Conservation (phyloP, 805 yeast genomes). For the Cephaloascus fragrans region DNA sequence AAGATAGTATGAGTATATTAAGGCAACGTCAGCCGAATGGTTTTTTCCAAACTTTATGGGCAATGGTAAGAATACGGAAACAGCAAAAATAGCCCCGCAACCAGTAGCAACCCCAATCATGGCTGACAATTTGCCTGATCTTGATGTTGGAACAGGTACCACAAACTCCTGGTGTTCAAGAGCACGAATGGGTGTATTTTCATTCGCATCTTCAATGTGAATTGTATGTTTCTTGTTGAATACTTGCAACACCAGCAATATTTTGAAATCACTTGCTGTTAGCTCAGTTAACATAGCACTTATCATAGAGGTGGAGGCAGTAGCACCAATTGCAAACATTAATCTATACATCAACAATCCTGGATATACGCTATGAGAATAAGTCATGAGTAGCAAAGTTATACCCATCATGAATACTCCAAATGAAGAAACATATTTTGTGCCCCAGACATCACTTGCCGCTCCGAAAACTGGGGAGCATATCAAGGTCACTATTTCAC, state of each 20-base stretch:
- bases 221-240: conserved; percentile 13
- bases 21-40: conserved; percentile 31
- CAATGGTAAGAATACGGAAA: conserved; percentile 41
- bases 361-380: conserved; percentile 31
- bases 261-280: conserved; percentile 30
- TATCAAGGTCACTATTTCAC: conserved; percentile 45
- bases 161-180: background rate
- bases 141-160: background rate
- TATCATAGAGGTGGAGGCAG: conserved; percentile 44
- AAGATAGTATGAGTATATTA: conserved; percentile 37
- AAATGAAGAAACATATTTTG: conserved; percentile 37
- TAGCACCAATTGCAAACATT: conserved; percentile 54
- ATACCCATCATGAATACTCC: conserved; percentile 41
- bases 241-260: conserved; percentile 16
- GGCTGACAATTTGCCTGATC: conserved; percentile 44
- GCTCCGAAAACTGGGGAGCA: conserved; percentile 58
- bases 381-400: conserved; percentile 39
- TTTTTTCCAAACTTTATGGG: conserved; percentile 38
- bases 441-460: conserved; percentile 50
- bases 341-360: conserved; percentile 39
- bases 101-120: conserved; percentile 56
- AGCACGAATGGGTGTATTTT: background rate
- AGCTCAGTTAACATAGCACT: conserved; percentile 52
- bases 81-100: conserved; percentile 59
- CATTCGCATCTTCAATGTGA: background rate